A percentile compares a stretch with the other conserved stretches of the same genome.
Evolutionary conservation across 2,329 filamentous ascomycete genomes (phyloP).

Genomic region (Penicillium sp.): DNA sequence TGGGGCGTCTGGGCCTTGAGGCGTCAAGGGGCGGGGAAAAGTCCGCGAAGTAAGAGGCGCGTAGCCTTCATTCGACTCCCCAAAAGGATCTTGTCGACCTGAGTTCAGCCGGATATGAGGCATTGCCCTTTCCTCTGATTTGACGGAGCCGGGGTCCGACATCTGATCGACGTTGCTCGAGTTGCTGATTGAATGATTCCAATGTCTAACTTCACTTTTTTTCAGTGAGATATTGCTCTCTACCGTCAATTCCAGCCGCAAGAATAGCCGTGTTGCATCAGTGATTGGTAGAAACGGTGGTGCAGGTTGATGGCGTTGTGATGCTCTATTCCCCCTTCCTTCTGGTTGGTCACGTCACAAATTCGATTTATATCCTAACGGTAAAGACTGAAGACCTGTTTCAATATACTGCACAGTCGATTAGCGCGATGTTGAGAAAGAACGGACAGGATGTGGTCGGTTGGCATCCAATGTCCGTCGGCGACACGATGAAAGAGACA

Average conservation of each 20-base stretch:
- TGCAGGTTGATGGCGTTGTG: background rate
- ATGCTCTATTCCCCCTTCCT: background rate
- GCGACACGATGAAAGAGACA: conserved; percentile 9
- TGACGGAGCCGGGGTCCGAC: conserved; percentile 18
- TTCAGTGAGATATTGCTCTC: background rate
- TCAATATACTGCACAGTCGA: conserved; percentile 11
- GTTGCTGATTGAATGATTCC: background rate
- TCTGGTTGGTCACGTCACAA: background rate
- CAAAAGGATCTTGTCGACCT: conserved; percentile 54
- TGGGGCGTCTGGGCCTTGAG: conserved; percentile 13
- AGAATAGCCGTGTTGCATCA: background rate
- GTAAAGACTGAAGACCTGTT: conserved; percentile 12
- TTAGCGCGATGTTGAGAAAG: conserved; percentile 19
- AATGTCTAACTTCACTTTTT: background rate
- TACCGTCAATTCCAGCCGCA: background rate
- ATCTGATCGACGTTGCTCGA: conserved; percentile 9
- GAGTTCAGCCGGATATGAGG: conserved; percentile 67
- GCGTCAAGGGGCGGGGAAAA: conserved; percentile 27
- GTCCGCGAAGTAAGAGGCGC: conserved; percentile 18
- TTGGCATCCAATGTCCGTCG: conserved; percentile 57
- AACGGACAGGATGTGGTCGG: conserved; percentile 27
- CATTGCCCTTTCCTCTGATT: conserved; percentile 27
- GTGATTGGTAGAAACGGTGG: background rate
- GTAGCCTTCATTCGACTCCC: conserved; percentile 35
- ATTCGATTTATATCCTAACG: conserved; percentile 1